phyloP scores from a whole-genome alignment of 2,329 filamentous ascomycete species.

The Fusarium pseudoanthophilum region DNA sequence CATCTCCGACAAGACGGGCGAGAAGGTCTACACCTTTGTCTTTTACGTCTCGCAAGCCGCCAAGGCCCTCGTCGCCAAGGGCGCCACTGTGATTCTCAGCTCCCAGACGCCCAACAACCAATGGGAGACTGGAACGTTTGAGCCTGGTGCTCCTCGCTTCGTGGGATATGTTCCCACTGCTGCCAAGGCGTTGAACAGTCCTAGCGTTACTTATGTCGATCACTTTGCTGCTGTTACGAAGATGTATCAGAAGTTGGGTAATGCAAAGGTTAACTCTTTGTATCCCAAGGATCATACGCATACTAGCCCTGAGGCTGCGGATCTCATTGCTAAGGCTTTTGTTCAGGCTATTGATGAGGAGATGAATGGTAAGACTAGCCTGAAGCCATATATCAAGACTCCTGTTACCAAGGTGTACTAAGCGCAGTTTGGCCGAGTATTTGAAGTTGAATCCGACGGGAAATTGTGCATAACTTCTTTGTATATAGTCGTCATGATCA shows the following conservation, averaged over 20 bases:
- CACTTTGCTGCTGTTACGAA: slow-evolving; percentile 69
- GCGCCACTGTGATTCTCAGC: slow-evolving; percentile 69
- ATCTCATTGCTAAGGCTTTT: slow-evolving; percentile 66
- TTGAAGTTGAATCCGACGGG: fast-evolving
- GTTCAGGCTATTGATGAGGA: slow-evolving; percentile 48
- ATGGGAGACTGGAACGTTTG: slow-evolving; percentile 67
- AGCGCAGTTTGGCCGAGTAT: background rate
- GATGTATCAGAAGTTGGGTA: slow-evolving; percentile 62
- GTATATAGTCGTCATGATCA: background rate
- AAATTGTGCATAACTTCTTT: background rate
- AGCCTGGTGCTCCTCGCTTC: slow-evolving; percentile 62
- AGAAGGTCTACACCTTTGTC: slow-evolving; percentile 70
- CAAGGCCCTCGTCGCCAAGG: slow-evolving; percentile 63
- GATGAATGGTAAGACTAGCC: slow-evolving; percentile 45
- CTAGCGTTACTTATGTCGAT: slow-evolving; percentile 65
- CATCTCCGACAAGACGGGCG: slow-evolving; percentile 42
- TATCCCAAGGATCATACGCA: slow-evolving; percentile 73
- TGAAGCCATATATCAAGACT: slow-evolving; percentile 43
- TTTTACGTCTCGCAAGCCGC: slow-evolving; percentile 69
- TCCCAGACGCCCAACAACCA: slow-evolving; percentile 67
- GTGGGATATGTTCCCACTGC: slow-evolving; percentile 63
- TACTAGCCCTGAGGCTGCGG: slow-evolving; percentile 66
- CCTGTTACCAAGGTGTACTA: slow-evolving; percentile 41
- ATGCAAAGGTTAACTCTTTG: slow-evolving; percentile 59
- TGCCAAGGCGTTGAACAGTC: slow-evolving; percentile 48